A percentile compares a stretch with the other conserved stretches of the same genome.
phyloP scores from a whole-genome alignment of 2,329 filamentous ascomycete species.

The Mycosphaerelloides madeirae region DNA sequence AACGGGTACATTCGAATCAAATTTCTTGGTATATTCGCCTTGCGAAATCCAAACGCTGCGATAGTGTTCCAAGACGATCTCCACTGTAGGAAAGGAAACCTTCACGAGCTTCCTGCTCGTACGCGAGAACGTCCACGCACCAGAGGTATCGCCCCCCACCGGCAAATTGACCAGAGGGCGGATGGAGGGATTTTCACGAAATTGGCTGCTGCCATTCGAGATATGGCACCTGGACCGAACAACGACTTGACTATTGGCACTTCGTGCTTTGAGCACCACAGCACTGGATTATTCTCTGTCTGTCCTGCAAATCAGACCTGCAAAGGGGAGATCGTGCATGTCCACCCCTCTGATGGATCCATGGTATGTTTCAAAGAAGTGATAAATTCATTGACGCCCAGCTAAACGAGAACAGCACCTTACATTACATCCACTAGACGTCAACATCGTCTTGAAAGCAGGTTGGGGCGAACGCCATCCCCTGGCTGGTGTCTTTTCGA shows the following conservation, averaged over 20 bases:
- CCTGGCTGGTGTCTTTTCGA: slow-evolving; percentile 62
- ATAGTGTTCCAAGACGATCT: slow-evolving; percentile 52
- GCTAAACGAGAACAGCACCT: slow-evolving; percentile 63
- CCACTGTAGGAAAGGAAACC: slow-evolving; percentile 55
- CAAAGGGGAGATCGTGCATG: slow-evolving; percentile 76
- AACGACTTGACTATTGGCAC: slow-evolving; percentile 49
- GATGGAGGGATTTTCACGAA: slow-evolving; percentile 50
- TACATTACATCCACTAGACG: slow-evolving; percentile 74
- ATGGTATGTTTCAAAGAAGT: neutral
- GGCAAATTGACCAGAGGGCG: slow-evolving; percentile 67
- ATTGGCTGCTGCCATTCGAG: slow-evolving; percentile 51
- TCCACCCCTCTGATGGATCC: slow-evolving; percentile 65
- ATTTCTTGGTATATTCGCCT: slow-evolving; percentile 64
- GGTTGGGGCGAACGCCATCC: slow-evolving; percentile 73
- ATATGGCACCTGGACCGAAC: slow-evolving; percentile 45
- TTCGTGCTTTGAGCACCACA: slow-evolving; percentile 71
- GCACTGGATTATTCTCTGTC: slow-evolving; percentile 66
- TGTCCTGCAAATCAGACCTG: slow-evolving; percentile 65
- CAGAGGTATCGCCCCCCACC: slow-evolving; percentile 73
- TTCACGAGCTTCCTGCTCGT: slow-evolving; percentile 58
- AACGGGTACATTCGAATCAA: slow-evolving; percentile 69
- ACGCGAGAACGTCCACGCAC: slow-evolving; percentile 61
- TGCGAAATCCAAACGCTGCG: slow-evolving; percentile 64
- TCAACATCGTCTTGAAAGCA: slow-evolving; percentile 63
- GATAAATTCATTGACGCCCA: neutral